These are phyloP conservation scores for Dillenia suffruticosa DNA, from an alignment of 164 flowering plant species.

Conservation along the genomic window DNA sequence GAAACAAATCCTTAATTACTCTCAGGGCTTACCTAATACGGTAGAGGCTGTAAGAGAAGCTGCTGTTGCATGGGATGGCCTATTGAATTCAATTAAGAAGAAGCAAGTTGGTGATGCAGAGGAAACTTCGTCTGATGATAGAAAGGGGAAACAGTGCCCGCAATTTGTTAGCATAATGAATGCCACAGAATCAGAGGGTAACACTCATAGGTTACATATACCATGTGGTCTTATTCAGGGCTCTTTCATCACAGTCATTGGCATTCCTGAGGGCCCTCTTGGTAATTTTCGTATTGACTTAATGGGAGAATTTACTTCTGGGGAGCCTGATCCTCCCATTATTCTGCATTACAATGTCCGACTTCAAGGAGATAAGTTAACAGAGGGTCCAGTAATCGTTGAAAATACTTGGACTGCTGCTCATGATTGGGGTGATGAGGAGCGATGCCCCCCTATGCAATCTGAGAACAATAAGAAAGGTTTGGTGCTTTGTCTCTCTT, in stretches of 20 bases:
- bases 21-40: constrained; percentile 70
- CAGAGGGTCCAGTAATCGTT: constrained; percentile 92
- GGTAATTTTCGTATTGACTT: constrained; percentile 90
- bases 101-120: constrained; percentile 32
- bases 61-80: constrained; percentile 72
- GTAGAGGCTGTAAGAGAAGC: constrained; percentile 87
- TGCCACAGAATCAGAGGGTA: constrained; percentile 44
- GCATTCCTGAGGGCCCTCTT: constrained; percentile 86
- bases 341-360: constrained; percentile 94
- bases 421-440: constrained; percentile 98
- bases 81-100: constrained; percentile 57
- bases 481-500: constrained; percentile 8
- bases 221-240: constrained; percentile 98
- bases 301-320: constrained; percentile 83
- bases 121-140: constrained; percentile 27
- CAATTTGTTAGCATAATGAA: constrained; percentile 60
- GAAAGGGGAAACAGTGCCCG: constrained; percentile 74
- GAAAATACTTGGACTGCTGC: constrained; percentile 93
- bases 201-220: constrained; percentile 45
- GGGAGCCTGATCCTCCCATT: constrained; percentile 96
- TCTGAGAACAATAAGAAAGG: constrained; percentile 70
- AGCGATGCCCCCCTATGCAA: constrained; percentile 78
- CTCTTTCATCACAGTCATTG: constrained; percentile 87
- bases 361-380: constrained; percentile 86
- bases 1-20: constrained; percentile 44